Percentiles rank a stretch among this genome's conserved stretches.
phyloP scores from a whole-genome alignment of 257 asterid genomes.

The Przewalskia tangutica region DNA sequence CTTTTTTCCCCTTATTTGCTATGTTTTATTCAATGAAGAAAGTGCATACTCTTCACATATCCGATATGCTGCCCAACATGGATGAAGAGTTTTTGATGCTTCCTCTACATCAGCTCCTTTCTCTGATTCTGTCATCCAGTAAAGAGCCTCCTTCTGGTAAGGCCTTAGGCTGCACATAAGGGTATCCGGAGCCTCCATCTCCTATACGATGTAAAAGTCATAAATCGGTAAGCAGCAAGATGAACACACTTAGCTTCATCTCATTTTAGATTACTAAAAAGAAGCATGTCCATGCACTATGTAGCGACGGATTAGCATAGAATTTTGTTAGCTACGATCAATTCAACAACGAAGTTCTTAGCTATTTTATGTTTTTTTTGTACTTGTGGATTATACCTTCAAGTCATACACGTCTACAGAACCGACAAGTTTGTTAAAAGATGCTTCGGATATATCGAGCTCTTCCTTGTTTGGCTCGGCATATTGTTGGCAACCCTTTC shows the following conservation, averaged over 20 bases:
- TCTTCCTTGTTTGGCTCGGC: conserved; percentile 36
- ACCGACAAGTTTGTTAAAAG: conserved; percentile 78
- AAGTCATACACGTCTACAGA: conserved; percentile 64
- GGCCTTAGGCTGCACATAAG: conserved; percentile 65
- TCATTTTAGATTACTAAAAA: background rate
- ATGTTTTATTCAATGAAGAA: background rate
- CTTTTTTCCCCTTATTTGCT: background rate
- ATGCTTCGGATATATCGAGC: conserved; percentile 49
- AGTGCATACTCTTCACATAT: conserved; percentile 65
- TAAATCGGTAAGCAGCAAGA: background rate
- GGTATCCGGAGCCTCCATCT: conserved; percentile 63
- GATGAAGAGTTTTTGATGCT: conserved; percentile 63
- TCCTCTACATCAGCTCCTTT: conserved; percentile 45
- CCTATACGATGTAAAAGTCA: conserved; percentile 27
- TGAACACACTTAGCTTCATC: background rate
- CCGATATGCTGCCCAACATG: conserved; percentile 84
- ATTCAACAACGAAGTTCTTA: too few relatives aligned
- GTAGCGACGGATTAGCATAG: too few relatives aligned
- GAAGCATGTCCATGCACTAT: background rate
- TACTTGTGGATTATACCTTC: conserved; percentile 30
- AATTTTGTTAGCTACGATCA: too few relatives aligned
- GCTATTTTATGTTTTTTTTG: too few relatives aligned
- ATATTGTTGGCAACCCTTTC: conserved; percentile 31
- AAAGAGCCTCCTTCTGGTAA: conserved; percentile 79
- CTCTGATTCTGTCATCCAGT: conserved; percentile 78